Base-by-base conservation (phyloP, 2,329 filamentous ascomycete species). In the Monosporascus sp. region DNA sequence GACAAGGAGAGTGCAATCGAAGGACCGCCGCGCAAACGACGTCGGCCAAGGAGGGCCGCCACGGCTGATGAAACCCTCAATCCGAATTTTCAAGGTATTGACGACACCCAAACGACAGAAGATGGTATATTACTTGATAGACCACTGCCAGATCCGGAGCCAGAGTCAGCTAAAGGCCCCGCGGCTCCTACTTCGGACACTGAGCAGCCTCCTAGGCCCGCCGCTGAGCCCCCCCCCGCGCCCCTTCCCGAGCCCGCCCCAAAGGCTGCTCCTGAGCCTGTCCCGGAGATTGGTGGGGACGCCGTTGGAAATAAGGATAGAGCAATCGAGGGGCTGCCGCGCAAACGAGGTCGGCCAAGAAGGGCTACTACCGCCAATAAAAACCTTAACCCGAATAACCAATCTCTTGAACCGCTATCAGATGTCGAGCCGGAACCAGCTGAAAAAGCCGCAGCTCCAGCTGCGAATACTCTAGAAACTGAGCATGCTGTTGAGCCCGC, bases 51-150 rank as follows among this genome's bases (percentile, higher is more conserved):
- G 31, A 35, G 11, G 11, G 31, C 11, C 5, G 5, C 31, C 31
- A 14, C 31, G 11, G 11, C 31, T 35, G 31, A 35, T 14, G 31
- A 35, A 35, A 35, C 31, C 5, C 31, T 35, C 31, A 14, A 35
- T 35, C 31, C 31, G 31, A 35, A 35, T 35, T 35, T 3, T 9
- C 31, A 35, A 35, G 31, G 5, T 35, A 14, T 41, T 35, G 11
- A 35, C 14, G 31, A 14, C 11, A 35, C 4, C 9, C 31, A 14
- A 35, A 35, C 31, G 5, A 11, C 31, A 35, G 31, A 35, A 14
- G 31, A 35, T 14, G 11, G 65, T n/a, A 51, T 66, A n/a, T 40
- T 66, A n/a, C 50, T 60, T 22, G 57, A 55, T n/a, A 55, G 46
- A 24, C 48, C 37, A 20, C 8, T 20, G 7, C 48, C 47, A 22